A percentile compares a stretch with the other conserved stretches of the same genome.
Evolutionary conservation across 371 early-diverging fungal genomes (phyloP).

Genomic region (Apophysomyces elegans): DNA sequence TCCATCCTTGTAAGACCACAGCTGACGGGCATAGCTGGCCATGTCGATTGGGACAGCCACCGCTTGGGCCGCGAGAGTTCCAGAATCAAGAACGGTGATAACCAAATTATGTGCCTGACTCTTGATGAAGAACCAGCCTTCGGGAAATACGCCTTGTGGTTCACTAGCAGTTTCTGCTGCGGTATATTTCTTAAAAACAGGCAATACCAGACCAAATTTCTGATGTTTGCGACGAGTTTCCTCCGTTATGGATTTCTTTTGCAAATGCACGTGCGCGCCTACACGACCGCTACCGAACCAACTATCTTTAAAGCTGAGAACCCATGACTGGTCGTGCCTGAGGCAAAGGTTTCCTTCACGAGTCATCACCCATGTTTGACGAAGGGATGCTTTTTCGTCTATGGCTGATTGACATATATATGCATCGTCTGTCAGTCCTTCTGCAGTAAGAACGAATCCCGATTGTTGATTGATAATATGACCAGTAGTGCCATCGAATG

Average conservation of each 20-base stretch:
- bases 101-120: conserved; percentile 54
- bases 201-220: conserved; percentile 45
- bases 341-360: conserved; percentile 45
- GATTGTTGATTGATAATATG: conserved; percentile 54
- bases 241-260: conserved; percentile 27
- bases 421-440: conserved; percentile 48
- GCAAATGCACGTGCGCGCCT: conserved; percentile 49
- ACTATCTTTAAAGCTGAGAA: conserved; percentile 56
- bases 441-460: conserved; percentile 54
- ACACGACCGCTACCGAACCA: conserved; percentile 46
- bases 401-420: conserved; percentile 40
- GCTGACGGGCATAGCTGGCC: conserved; percentile 54
- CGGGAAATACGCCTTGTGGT: conserved; percentile 50
- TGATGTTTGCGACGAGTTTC: conserved; percentile 29
- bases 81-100: conserved; percentile 44
- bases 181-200: conserved; percentile 40
- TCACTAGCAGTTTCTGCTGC: conserved; percentile 19
- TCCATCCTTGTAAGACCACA: conserved; percentile 60
- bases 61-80: conserved; percentile 39
- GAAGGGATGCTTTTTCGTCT: conserved; percentile 18
- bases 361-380: conserved; percentile 41
- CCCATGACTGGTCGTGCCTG: conserved; percentile 40
- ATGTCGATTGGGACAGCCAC: conserved; percentile 54
- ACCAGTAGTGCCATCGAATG: conserved; percentile 40
- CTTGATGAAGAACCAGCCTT: conserved; percentile 67